phyloP scores from a whole-genome alignment of 2,329 filamentous ascomycete species.

The Orbilia brochopaga region DNA sequence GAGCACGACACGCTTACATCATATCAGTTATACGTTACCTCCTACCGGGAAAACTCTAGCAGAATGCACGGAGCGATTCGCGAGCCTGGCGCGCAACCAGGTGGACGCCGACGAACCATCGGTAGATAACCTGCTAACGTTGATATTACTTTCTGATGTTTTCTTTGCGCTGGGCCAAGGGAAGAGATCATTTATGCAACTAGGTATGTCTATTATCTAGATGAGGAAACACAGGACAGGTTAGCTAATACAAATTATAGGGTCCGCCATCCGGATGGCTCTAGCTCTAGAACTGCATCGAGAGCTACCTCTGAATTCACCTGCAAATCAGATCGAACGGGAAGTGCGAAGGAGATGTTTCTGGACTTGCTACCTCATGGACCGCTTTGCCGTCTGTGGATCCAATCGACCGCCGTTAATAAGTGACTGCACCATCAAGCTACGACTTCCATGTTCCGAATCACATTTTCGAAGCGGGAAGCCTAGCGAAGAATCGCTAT shows the following conservation, averaged over 20 bases:
- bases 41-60: constrained; percentile 65
- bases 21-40: constrained; percentile 37
- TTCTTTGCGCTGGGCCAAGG: constrained; percentile 79
- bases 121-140: constrained; percentile 75
- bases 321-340: constrained; percentile 71
- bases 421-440: constrained; percentile 74
- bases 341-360: constrained; percentile 81
- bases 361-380: constrained; percentile 86
- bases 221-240: neutral
- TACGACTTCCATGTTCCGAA: constrained; percentile 72
- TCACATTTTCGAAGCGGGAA: constrained; percentile 61
- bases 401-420: constrained; percentile 77
- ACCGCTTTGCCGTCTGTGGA: constrained; percentile 80
- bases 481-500: constrained; percentile 77
- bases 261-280: constrained; percentile 75
- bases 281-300: constrained; percentile 81
- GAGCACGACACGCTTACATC: constrained; percentile 58
- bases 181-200: constrained; percentile 84
- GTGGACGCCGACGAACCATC: constrained; percentile 82
- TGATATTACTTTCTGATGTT: constrained; percentile 75
- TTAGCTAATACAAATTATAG: constrained; percentile 63
- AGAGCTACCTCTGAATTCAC: constrained; percentile 70
- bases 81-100: constrained; percentile 70
- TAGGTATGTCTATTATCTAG: constrained; percentile 64
- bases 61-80: constrained; percentile 74